Conservation (phyloP, 352 stramenopile species). For the Phytophthora cryptogea region DNA sequence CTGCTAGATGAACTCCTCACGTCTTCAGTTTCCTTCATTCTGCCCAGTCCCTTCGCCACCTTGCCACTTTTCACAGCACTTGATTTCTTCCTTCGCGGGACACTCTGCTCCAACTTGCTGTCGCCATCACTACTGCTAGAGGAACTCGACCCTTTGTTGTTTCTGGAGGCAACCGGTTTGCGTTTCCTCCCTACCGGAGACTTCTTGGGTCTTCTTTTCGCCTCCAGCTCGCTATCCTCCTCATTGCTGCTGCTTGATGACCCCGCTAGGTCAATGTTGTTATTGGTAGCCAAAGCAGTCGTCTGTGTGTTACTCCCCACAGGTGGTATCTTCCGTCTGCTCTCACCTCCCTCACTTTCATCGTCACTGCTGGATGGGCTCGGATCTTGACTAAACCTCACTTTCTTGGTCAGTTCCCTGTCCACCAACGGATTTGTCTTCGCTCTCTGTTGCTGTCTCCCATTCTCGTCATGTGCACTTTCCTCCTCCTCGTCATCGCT, state of each 20-base stretch:
- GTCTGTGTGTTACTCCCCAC: not conserved
- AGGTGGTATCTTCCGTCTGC: not conserved
- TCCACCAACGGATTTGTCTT: not conserved
- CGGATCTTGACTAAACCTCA: not conserved
- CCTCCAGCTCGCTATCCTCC: conserved; percentile 7
- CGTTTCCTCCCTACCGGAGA: not conserved
- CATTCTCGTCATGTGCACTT: not conserved
- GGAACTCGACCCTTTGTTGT: not conserved
- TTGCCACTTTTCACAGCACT: not conserved
- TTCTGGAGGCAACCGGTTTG: not conserved
- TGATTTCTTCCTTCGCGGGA: not conserved
- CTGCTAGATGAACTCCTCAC: not conserved
- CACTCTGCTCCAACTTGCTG: conserved; percentile 7
- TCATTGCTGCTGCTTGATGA: not conserved
- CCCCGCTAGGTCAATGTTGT: not conserved
- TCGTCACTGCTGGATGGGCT: not conserved
- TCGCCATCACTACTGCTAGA: conserved; percentile 4
- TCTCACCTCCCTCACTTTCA: not conserved
- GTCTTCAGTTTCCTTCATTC: not conserved
- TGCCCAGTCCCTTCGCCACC: not conserved
- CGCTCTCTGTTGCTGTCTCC: not conserved
- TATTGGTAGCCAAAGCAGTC: not conserved
- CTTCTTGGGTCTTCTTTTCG: not conserved
- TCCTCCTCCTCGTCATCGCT: conserved; percentile 1
- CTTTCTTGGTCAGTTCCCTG: not conserved